phyloP scores from a whole-genome alignment of 2,329 filamentous ascomycete species.

The Cladosporium phlei region DNA sequence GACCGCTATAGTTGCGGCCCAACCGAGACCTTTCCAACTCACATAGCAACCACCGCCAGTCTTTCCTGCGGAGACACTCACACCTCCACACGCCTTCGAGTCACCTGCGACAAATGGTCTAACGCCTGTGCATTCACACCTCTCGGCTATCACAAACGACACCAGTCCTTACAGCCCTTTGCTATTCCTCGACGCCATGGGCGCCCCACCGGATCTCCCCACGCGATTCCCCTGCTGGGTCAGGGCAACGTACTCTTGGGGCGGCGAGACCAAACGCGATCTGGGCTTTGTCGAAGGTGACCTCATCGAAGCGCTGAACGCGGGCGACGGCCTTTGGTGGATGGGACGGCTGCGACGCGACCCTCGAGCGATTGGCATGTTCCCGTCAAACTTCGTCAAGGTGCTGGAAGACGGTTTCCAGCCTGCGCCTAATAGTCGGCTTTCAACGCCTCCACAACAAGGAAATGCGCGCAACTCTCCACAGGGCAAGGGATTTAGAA shows the following conservation, averaged over 20 bases:
- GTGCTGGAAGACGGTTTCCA: slow-evolving; percentile 80
- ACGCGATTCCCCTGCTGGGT: slow-evolving; percentile 38
- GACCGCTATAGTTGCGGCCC: background rate
- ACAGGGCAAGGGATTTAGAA: slow-evolving; percentile 49
- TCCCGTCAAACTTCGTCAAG: slow-evolving; percentile 96
- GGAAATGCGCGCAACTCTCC: slow-evolving; percentile 47
- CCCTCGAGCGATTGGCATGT: slow-evolving; percentile 82
- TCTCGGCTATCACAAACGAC: slow-evolving; percentile 1
- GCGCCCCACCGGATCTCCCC: slow-evolving; percentile 21
- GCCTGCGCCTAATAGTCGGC: slow-evolving; percentile 60
- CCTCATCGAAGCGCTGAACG: slow-evolving; percentile 95
- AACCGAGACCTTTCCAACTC: slow-evolving; percentile 3
- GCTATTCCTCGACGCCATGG: slow-evolving; percentile 9
- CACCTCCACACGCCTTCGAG: background rate
- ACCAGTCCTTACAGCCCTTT: slow-evolving; percentile 7
- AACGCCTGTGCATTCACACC: background rate
- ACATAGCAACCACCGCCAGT: slow-evolving; percentile 10
- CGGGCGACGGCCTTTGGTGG: slow-evolving; percentile 98
- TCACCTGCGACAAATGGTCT: slow-evolving; percentile 11
- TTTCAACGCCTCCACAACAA: slow-evolving; percentile 42
- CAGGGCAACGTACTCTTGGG: slow-evolving; percentile 39
- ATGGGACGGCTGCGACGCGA: slow-evolving; percentile 87
- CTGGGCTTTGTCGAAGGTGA: slow-evolving; percentile 97
- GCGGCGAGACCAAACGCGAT: slow-evolving; percentile 71
- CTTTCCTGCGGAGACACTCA: slow-evolving; percentile 2